A percentile compares a stretch with the other conserved stretches of the same genome.
Evolutionary conservation across 768 basidiomycete genomes (phyloP).

Genomic region (Cystoderma amianthinum): DNA sequence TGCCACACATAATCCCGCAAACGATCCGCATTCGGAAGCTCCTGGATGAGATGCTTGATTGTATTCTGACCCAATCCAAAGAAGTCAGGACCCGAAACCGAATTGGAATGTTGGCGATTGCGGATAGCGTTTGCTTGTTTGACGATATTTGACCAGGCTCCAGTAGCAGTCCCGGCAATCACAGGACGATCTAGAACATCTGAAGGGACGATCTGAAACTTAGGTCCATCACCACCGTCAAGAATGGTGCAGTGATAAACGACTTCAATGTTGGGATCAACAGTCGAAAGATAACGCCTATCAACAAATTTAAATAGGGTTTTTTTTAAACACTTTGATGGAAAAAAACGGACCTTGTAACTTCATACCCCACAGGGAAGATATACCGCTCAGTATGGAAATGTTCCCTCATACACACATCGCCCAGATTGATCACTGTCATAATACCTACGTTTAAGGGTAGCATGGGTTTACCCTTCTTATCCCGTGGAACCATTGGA

Average conservation of each 20-base stretch:
- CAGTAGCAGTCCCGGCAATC: conserved; percentile 82
- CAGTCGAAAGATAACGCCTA: conserved; percentile 75
- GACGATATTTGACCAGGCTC: conserved; percentile 82
- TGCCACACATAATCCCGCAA: conserved; percentile 84
- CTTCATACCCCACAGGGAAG: conserved; percentile 83
- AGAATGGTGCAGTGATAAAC: conserved; percentile 81
- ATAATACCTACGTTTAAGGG: conserved; percentile 84
- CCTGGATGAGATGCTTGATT: conserved; percentile 87
- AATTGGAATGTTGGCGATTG: conserved; percentile 78
- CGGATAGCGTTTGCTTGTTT: conserved; percentile 77
- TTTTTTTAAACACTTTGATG: conserved; percentile 1
- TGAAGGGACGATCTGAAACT: conserved; percentile 75
- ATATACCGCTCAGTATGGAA: conserved; percentile 88
- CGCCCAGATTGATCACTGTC: conserved; percentile 70
- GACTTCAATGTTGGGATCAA: conserved; percentile 58
- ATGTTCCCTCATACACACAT: conserved; percentile 75
- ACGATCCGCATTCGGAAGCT: conserved; percentile 65
- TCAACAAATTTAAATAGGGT: conserved; percentile 2
- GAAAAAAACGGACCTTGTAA: conserved; percentile 49
- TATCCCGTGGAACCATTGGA: conserved; percentile 73
- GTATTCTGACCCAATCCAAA: conserved; percentile 84
- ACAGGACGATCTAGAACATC: conserved; percentile 68
- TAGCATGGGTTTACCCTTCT: conserved; percentile 59
- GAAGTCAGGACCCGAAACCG: conserved; percentile 85
- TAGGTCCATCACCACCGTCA: conserved; percentile 80